These are phyloP conservation scores for Pythium dissimile DNA, from an alignment of 352 stramenopile genomes.

Conservation along the genomic window DNA sequence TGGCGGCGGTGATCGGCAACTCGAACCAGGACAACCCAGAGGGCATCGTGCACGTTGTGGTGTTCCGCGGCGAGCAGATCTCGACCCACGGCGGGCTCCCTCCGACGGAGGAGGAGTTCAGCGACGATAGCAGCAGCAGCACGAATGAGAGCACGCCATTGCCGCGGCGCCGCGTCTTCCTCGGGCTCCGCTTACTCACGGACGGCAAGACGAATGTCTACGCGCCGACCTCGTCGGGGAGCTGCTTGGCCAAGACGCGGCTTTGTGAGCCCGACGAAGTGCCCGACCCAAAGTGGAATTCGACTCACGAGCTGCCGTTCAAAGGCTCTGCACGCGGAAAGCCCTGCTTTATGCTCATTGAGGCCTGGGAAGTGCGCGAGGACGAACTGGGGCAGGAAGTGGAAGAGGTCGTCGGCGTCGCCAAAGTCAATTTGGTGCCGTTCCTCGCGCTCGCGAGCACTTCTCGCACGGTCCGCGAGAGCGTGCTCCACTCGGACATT, in stretches of 20 bases:
- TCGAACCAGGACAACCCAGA: conserved; percentile 73
- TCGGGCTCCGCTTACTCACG: conserved; percentile 68
- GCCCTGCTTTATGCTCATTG: conserved; percentile 86
- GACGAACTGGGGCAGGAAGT: conserved; percentile 32
- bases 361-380: conserved; percentile 72
- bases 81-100: conserved; percentile 43
- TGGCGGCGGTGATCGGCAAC: conserved; percentile 80
- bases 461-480: conserved; percentile 76
- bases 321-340: conserved; percentile 69
- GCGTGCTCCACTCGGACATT: conserved; percentile 82
- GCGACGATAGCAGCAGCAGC: conserved; percentile 40
- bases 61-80: conserved; percentile 85
- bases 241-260: conserved; percentile 67
- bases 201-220: conserved; percentile 89
- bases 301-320: conserved; percentile 68
- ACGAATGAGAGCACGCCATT: conserved; percentile 35
- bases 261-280: conserved; percentile 50
- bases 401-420: conserved; percentile 77
- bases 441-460: conserved; percentile 81
- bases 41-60: conserved; percentile 66
- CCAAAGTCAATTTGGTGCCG: conserved; percentile 86
- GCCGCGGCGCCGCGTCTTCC: conserved; percentile 44
- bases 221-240: conserved; percentile 68
- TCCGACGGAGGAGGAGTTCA: conserved; percentile 46
- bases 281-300: conserved; percentile 78